Evolutionary conservation across 148 eudicot genomes (phyloP), one percentile per base, ranked within the genome.

Genomic region (Fagopyrum esculentum): DNA sequence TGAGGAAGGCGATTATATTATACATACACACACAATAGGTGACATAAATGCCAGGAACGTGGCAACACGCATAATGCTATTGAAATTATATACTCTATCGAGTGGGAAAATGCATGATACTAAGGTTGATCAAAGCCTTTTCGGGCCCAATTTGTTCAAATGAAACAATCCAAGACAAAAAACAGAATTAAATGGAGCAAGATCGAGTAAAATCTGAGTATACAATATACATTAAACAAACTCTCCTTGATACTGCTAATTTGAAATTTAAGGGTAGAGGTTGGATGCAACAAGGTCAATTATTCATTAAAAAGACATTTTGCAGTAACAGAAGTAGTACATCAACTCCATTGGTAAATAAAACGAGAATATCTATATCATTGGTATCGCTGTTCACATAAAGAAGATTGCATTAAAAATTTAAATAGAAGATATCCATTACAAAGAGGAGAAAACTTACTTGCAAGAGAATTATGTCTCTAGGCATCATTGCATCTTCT

Each of bases 401-500:
- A 57, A 57, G 63, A 68, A 68, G 46, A 68, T 30, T 11, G 40
- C 29, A 64, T 9, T 8, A 6, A 10, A 64, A 7, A 68, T 2
- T 12, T 3, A 15, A 3, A 52, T 52, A 52, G 45, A 11, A 12
- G 71, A 57, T 57, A 6, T 57, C 30, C 19, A 19, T 57, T n/a
- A 57, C 9, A 17, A 57, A 19, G 63, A 57, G 2, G 6, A 6
- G 9, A 57, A n/a, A 26, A n/a, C 89, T 80, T 82, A 90, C 98
- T 81, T 95, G 98, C 82, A 95, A 79, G 56, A 92, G 90, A 78
- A 89, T 87, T 80, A 92, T 84, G 81, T 95, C 98, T 73, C 90
- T 85, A 6, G 89, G 91, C 89, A 91, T 87, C 77, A 94, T 83
- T 45, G 88, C 81, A 69, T 91, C 98, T 82, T 87, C 96, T 49